Evolutionary conservation across 208 protist species (phyloP), one percentile per base, ranked within the genome.

Genomic region (Kentomonas sorsogonicus): DNA sequence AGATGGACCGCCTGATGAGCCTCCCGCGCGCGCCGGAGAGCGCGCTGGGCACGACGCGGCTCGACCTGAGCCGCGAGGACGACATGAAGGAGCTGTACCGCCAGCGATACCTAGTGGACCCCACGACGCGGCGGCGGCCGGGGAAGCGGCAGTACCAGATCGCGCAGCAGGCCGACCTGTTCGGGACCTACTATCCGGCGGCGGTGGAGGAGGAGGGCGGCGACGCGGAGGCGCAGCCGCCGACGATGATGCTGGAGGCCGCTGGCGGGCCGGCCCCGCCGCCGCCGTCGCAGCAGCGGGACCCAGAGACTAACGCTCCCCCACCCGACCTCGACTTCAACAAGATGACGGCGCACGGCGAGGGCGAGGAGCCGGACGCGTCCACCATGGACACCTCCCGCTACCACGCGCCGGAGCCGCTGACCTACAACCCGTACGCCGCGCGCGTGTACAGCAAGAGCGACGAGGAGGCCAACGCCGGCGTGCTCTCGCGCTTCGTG

Each of bases 91-190:
- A 74, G 60, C 57, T 68, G 23, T 85, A 61, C 52, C 60, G 63
- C n/a, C 80, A 80, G 64, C 65, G 55, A 26, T 77, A 88, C 53
- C 30, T 79, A 0, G 74, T 84, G 22, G 80, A 88, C 34, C 77
- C 80, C 40, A 47, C 69, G 33, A 67, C 79, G 23, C 69, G 38
- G 53, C 59, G 27, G 43, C 61, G 61, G 1, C 80, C 80, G 0
- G 55, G 65, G 9, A 66, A 55, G 39, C 67, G 69, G 3, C 75
- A 81, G 60, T 86, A 77, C 34, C 48, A 76, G 60, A 45, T 76
- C 0, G 60, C 58, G 0, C 60, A 67, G 23, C 69, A 78, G 43
- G 58, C 53, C 0, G 78, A 79, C 40, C 66, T 86, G 1, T 78
- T 80, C 39, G 78, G 78, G 51, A 69, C 70, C 55, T 79, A 79